These are phyloP conservation scores for Sistotremastrum suecicum DNA, from an alignment of 768 basidiomycete genomes.

Conservation along the genomic window DNA sequence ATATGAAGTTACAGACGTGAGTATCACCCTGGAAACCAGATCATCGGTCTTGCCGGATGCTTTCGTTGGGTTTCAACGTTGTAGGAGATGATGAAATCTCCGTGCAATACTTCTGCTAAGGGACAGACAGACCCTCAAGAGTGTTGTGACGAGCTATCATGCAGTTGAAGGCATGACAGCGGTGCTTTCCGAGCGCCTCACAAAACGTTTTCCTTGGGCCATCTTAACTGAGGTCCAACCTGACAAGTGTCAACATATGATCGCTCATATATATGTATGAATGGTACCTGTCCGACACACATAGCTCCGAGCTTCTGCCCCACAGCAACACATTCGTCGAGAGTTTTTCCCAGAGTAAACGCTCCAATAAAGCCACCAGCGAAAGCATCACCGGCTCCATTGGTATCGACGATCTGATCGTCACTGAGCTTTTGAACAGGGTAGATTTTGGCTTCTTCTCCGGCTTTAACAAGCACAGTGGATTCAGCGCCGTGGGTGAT, in stretches of 20 bases:
- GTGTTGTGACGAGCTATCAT: too few relatives aligned
- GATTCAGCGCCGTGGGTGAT: conserved; percentile 81
- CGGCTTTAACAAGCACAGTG: conserved; percentile 61
- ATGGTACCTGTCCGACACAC: conserved; percentile 63
- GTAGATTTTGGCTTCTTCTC: conserved; percentile 38
- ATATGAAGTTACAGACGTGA: too few relatives aligned
- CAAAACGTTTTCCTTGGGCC: conserved; percentile 40
- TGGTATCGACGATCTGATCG: conserved; percentile 82
- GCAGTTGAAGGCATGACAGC: too few relatives aligned
- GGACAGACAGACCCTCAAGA: too few relatives aligned
- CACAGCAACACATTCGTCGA: conserved; percentile 65
- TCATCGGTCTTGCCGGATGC: too few relatives aligned
- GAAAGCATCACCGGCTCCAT: conserved; percentile 96
- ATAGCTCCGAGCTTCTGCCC: conserved; percentile 82
- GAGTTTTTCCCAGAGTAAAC: conserved; percentile 57
- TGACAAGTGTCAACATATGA: conserved; percentile 9
- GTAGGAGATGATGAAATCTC: too few relatives aligned
- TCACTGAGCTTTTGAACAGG: conserved; percentile 42
- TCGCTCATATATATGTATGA: background rate
- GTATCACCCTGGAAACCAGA: too few relatives aligned
- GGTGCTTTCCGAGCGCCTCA: conserved; percentile 7
- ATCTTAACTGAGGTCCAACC: conserved; percentile 44
- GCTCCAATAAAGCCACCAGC: conserved; percentile 93
- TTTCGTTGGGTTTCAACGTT: too few relatives aligned
- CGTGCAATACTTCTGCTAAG: too few relatives aligned